Base-by-base conservation (phyloP, 2,329 filamentous ascomycete genomes). In the Torrubiella hemipterigena region DNA sequence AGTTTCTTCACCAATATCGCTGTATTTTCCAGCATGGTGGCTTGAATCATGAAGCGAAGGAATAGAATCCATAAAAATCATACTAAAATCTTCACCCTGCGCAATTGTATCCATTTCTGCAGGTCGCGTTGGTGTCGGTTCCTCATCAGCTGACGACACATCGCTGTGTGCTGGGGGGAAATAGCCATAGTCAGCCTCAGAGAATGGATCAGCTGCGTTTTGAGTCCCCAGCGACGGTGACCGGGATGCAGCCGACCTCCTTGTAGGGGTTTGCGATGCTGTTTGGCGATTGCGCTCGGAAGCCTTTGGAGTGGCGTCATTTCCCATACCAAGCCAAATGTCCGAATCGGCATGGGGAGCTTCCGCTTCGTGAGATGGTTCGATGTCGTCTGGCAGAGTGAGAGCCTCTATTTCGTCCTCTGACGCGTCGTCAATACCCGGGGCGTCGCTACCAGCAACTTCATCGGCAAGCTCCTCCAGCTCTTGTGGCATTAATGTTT, bases 41-140 rank as follows among this genome's bases (percentile, higher is more conserved):
- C 48, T 47, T 33, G 59, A 50, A 21, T 56, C 57, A 2, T 52
- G 57, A 33, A 72, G 53, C 0, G 67, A 69, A 3, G 63, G 65
- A 13, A 74, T 52, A 3, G 67, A 69, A 27, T 69, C 60, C 37
- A 71, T 59, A 19, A 67, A 67, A 34, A 73, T 73, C 67, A 73
- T 73, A 44, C 68, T 73, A 38, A 73, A 73, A 23, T 67, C 65
- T 37, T 73, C 69, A 12, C 55, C 61, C n/a, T 66, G 58, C 4
- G 58, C 56, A 28, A 66, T 56, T 1, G 58, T 67, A 30, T 68
- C 55, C 19, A 57, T 54, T 27, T 32, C 38, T 24, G 30, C 34
- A n/a, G 40, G 46, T 29, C 30, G 42, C 33, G 17, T 34, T 23
- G 40, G 41, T 27, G 33, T 43, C 20, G 36, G 42, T 14, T 36